These are phyloP conservation scores for Elsinoe perseae DNA, from an alignment of 2,329 filamentous ascomycete genomes.

Conservation along the genomic window DNA sequence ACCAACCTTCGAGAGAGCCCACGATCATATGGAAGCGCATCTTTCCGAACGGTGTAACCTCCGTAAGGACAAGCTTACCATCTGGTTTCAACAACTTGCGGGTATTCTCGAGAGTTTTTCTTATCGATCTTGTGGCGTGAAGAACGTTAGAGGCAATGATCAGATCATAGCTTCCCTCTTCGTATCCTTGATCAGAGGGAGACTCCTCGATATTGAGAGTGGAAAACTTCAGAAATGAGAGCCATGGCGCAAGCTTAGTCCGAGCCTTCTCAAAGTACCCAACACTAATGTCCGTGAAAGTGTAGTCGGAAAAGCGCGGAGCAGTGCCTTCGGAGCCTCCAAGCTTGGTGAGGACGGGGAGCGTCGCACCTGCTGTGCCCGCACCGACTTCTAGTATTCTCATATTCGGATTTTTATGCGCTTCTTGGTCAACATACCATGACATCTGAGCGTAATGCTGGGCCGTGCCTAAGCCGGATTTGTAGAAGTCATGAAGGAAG, in stretches of 20 bases:
- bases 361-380: conserved; percentile 39
- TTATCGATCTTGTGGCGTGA: conserved; percentile 21
- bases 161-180: conserved; percentile 22
- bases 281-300: conserved; percentile 40
- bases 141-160: conserved; percentile 25
- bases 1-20: conserved; percentile 35
- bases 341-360: conserved; percentile 30
- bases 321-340: background rate
- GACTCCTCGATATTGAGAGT: conserved; percentile 29
- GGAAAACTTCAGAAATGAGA: conserved; percentile 28
- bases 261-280: conserved; percentile 29
- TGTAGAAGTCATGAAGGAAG: conserved; percentile 33
- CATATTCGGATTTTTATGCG: conserved; percentile 36
- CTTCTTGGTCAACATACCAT: conserved; percentile 28
- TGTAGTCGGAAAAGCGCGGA: conserved; percentile 30
- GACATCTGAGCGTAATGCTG: conserved; percentile 4
- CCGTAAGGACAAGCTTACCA: conserved; percentile 22
- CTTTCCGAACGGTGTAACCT: conserved; percentile 18
- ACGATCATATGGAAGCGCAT: conserved; percentile 24
- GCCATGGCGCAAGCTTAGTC: background rate
- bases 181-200: conserved; percentile 30
- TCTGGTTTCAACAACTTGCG: conserved; percentile 25
- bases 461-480: background rate
- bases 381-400: conserved; percentile 41
- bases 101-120: conserved; percentile 20